Percentiles rank a stretch among this genome's conserved stretches.
Evolutionary conservation across 352 stramenopile genomes (phyloP).

Genomic region (Pythium aquatile): DNA sequence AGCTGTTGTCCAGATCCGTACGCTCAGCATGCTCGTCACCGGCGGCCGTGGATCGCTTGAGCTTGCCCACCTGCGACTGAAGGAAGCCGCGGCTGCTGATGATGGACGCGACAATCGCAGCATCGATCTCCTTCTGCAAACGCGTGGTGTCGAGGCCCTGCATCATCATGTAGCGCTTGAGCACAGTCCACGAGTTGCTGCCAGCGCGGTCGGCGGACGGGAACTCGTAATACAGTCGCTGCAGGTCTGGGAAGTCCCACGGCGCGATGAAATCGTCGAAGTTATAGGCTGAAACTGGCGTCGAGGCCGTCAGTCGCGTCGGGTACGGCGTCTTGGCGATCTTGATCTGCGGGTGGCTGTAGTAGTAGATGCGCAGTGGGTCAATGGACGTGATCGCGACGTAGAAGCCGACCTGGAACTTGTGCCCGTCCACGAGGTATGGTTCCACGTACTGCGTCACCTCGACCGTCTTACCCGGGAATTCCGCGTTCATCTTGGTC

Average conservation of each 20-base stretch:
- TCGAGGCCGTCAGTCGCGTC: constrained; percentile 32
- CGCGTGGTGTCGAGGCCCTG: constrained; percentile 61
- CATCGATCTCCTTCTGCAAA: constrained; percentile 68
- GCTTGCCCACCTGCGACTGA: constrained; percentile 39
- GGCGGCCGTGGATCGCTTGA: constrained; percentile 35
- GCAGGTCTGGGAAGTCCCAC: constrained; percentile 70
- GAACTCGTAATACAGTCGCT: constrained; percentile 60
- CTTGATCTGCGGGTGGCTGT: constrained; percentile 68
- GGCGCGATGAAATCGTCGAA: constrained; percentile 67
- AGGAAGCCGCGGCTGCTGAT: constrained; percentile 58
- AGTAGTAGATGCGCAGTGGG: constrained; percentile 84
- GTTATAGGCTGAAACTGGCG: constrained; percentile 53
- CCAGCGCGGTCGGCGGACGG: constrained; percentile 47
- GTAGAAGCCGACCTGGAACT: constrained; percentile 89
- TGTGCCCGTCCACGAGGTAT: constrained; percentile 82
- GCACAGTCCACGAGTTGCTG: constrained; percentile 64
- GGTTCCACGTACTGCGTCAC: constrained; percentile 82
- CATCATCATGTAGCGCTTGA: constrained; percentile 60
- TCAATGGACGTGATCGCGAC: constrained; percentile 81
- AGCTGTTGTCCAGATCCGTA: constrained; percentile 59
- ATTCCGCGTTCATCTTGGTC: constrained; percentile 37
- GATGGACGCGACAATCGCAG: constrained; percentile 57
- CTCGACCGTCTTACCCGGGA: constrained; percentile 54
- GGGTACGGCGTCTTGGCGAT: constrained; percentile 73
- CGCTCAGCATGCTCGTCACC: constrained; percentile 25